Percentiles rank a stretch among this genome's conserved stretches.
These are phyloP conservation scores for Populus ilicifolia DNA, from an alignment of 345 rosid species.

Conservation along the genomic window DNA sequence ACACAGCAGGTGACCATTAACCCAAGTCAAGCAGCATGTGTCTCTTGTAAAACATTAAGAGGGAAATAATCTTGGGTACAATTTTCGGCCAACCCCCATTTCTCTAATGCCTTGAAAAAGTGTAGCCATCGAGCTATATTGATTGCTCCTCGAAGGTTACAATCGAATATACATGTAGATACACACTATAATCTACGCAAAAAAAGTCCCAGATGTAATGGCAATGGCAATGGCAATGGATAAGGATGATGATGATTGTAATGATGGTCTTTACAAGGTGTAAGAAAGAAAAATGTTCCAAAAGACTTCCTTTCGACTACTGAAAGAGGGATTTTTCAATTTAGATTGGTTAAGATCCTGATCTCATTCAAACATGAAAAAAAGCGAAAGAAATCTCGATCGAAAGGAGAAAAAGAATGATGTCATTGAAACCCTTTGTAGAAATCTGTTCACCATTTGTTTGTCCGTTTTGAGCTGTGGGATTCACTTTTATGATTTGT, in stretches of 20 bases:
- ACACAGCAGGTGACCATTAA: not conserved
- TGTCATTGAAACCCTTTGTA: constrained; percentile 28
- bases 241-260: not conserved
- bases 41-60: not conserved
- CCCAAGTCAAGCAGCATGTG: not conserved
- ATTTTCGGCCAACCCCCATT: too few relatives aligned
- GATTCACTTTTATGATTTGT: constrained; percentile 22
- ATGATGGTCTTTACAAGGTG: constrained; percentile 12
- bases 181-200: constrained; percentile 15
- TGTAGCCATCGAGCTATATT: not conserved
- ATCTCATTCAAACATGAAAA: constrained; percentile 15
- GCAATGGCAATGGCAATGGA: constrained; percentile 1
- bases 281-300: constrained; percentile 20
- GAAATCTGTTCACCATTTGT: constrained; percentile 36
- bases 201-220: constrained; percentile 25
- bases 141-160: not conserved
- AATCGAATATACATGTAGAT: not conserved
- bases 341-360: constrained; percentile 51
- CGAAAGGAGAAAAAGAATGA: not conserved
- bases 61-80: too few relatives aligned
- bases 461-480: constrained; percentile 44
- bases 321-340: constrained; percentile 17
- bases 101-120: not conserved
- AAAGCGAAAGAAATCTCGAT: constrained; percentile 16
- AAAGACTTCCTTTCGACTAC: constrained; percentile 14